Evolutionary conservation across 768 basidiomycete genomes (phyloP).

Genomic region (Thelephora aurantiotincta): DNA sequence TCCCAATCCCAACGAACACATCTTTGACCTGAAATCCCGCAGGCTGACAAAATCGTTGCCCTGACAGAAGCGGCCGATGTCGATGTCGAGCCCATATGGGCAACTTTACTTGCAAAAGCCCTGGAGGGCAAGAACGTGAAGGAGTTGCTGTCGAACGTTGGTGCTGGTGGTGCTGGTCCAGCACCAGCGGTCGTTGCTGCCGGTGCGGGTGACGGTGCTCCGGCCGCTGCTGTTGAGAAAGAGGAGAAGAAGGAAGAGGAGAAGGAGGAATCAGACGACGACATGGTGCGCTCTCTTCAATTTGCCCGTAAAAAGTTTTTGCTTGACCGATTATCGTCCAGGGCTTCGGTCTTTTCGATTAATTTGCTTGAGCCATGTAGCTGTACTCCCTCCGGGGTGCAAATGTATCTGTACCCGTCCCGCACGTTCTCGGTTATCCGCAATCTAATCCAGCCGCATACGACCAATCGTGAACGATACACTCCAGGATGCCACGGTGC

Average conservation of each 20-base stretch:
- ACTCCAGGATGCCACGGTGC: no score
- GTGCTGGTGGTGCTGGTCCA: conserved; percentile 80
- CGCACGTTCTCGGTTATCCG: no score
- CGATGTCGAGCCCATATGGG: conserved; percentile 96
- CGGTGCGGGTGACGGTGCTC: conserved; percentile 41
- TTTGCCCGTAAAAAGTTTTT: neutral
- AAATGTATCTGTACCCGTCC: no score
- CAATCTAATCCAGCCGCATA: no score
- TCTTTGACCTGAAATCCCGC: neutral
- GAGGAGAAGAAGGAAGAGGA: conserved; percentile 80
- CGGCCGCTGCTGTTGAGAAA: conserved; percentile 56
- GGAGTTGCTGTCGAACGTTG: conserved; percentile 90
- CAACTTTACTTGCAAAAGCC: conserved; percentile 90
- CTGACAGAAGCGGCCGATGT: conserved; percentile 71
- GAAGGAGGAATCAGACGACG: conserved; percentile 83
- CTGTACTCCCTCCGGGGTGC: no score
- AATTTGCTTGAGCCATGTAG: neutral
- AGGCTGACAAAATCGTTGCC: conserved; percentile 90
- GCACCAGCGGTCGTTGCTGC: conserved; percentile 43
- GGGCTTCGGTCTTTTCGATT: conserved; percentile 98
- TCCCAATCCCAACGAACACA: conserved; percentile 1
- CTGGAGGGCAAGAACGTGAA: conserved; percentile 97
- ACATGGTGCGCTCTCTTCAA: conserved; percentile 46
- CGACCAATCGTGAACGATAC: no score
- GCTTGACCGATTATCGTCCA: conserved; percentile 15